Base-by-base conservation (phyloP, 441 rosid species). In the Bruguiera hainesii region DNA sequence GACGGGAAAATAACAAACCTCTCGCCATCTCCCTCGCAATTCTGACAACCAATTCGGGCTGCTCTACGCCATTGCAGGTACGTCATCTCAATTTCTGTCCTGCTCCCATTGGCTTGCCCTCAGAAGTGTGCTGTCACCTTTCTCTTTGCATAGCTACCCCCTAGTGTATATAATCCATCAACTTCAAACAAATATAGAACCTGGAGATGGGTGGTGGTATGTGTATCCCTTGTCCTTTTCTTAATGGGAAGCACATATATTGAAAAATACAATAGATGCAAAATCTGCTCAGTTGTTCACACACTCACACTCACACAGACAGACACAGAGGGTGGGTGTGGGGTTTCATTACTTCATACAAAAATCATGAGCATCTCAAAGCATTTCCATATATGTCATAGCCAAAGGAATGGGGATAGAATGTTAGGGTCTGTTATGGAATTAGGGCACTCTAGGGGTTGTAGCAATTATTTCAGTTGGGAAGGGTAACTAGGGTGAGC, bases 351-450 rank as follows among this genome's bases (percentile, higher is more conserved):
- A 23, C 28, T 26, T 13, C 48, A 13, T 4, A 23, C 58, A 8
- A 51, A 67, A 76, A 69, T 65, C 25, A 70, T 60, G 61, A 30
- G 55, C 59, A 58, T 49, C 29, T 62, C 29, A 51, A 35, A 39
- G 63, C 42, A 23, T 19, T n/a, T 46, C 49, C 65, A 0, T 46
- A 15, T 4, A 16, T 33, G 58, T 35, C 58, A 56, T 30, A 31
- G 8, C 29, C 25, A 39, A 56, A 49, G 51, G 23, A 26, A 49
- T 56, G 25, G 29, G 29, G 51, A 56, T 35, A 72, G 51, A 39
- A 65, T 23, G 20, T 35, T 73, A 67, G 70, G 67, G 75, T 60
- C 69, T 60, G 70, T 64, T 33, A n/a, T 42, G 39, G 49, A 26
- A 63, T 31, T 63, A 67, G 61, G 50, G 49, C 49, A 56, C 29